Conservation (phyloP, 768 basidiomycete genomes). For the Exsudoporus frostii region DNA sequence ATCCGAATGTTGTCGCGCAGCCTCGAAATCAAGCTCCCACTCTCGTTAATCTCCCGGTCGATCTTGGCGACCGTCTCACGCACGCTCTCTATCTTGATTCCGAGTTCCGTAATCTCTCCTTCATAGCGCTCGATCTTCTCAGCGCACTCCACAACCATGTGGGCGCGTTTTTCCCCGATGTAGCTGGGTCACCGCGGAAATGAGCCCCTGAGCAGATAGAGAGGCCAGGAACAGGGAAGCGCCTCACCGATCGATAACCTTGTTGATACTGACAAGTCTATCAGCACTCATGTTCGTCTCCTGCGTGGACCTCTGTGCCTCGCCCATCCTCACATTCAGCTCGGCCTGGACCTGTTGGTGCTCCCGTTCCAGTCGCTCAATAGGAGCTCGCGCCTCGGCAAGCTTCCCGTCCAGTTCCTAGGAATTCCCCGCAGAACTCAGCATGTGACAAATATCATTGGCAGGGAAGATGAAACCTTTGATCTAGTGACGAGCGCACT, state of each 20-base stretch:
- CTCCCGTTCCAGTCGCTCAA: slow-evolving; percentile 58
- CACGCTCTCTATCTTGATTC: slow-evolving; percentile 38
- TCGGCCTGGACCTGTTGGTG: slow-evolving; percentile 49
- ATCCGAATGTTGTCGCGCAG: slow-evolving; percentile 82
- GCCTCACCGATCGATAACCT: slow-evolving; percentile 59
- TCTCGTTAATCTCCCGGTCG: slow-evolving; percentile 76
- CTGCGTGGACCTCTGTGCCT: slow-evolving; percentile 55
- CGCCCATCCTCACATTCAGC: slow-evolving; percentile 43
- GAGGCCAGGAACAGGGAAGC: neutral
- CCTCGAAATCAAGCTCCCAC: slow-evolving; percentile 65
- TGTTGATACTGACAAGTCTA: slow-evolving; percentile 57
- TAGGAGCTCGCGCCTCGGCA: slow-evolving; percentile 58
- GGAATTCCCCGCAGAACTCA: neutral
- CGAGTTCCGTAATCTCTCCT: slow-evolving; percentile 41
- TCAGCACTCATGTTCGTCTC: slow-evolving; percentile 66
- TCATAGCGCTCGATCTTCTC: slow-evolving; percentile 50
- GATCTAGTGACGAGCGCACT: slow-evolving; percentile 38
- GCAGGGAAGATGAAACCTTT: slow-evolving; percentile 41
- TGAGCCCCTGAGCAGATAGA: neutral
- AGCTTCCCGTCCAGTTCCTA: slow-evolving; percentile 67
- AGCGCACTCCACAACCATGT: slow-evolving; percentile 56
- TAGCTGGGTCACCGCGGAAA: slow-evolving; percentile 49
- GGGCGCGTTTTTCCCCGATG: slow-evolving; percentile 61
- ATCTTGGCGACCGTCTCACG: slow-evolving; percentile 51
- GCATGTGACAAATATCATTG: neutral